Conservation (phyloP, 2,329 filamentous ascomycete genomes). For the Xylaria sp. region DNA sequence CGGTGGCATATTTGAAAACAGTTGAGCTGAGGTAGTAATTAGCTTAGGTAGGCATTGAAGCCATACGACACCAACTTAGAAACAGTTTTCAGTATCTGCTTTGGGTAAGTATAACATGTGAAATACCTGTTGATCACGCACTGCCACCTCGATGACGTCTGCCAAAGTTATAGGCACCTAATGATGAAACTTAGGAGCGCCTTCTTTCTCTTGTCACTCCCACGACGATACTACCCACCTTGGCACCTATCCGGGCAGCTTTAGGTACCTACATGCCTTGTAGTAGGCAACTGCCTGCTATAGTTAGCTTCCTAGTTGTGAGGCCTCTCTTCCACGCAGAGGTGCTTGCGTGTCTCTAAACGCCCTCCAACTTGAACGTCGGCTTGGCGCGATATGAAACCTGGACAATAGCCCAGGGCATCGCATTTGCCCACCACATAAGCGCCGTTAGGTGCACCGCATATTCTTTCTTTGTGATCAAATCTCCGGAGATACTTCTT, state of each 20-base stretch:
- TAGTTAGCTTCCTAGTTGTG: constrained; percentile 23
- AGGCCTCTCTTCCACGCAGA: constrained; percentile 43
- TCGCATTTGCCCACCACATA: constrained; percentile 1
- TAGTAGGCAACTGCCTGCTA: not conserved
- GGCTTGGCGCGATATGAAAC: constrained; percentile 2
- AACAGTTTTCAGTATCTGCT: too few relatives aligned
- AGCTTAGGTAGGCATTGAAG: not conserved
- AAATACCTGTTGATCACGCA: constrained; percentile 34
- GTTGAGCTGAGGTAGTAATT: not conserved
- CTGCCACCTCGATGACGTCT: constrained; percentile 47
- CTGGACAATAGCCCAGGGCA: not conserved
- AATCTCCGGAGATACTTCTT: not conserved
- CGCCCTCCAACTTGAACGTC: constrained; percentile 21
- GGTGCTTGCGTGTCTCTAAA: constrained; percentile 15
- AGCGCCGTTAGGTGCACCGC: constrained; percentile 13
- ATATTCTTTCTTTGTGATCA: constrained; percentile 15
- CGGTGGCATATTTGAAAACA: too few relatives aligned
- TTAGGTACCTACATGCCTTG: not conserved
- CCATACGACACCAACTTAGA: not conserved
- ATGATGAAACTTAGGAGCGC: not conserved
- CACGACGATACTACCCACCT: not conserved
- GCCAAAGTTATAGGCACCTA: not conserved
- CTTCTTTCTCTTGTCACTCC: not conserved
- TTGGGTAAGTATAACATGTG: too few relatives aligned
- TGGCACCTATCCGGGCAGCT: not conserved